phyloP scores from a whole-genome alignment of 495 filamentous ascomycete genomes.

The Xanthoparmelia taractica region DNA sequence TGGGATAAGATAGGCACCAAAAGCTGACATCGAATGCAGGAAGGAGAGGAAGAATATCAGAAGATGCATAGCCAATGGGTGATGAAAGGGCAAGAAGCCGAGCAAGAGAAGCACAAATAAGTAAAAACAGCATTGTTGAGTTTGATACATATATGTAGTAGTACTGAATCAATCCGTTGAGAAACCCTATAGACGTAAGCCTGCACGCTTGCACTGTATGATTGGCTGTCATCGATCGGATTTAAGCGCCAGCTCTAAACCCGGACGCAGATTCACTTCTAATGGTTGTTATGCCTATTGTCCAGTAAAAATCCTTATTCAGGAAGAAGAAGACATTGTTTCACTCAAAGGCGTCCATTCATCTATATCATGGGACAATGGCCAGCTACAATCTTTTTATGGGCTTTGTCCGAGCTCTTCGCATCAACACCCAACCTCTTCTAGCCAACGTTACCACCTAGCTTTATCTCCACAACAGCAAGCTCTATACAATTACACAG shows the following conservation, averaged over 20 bases:
- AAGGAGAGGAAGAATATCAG: conserved; percentile 29
- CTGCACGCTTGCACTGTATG: not conserved
- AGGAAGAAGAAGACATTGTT: not conserved
- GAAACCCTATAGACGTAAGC: not conserved
- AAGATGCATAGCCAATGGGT: conserved; percentile 29
- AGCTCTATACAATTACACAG: not conserved
- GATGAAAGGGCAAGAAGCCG: conserved; percentile 30
- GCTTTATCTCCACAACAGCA: not conserved
- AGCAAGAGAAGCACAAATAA: conserved; percentile 24
- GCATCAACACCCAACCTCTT: not conserved
- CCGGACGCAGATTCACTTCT: conserved; percentile 1
- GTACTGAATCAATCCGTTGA: not conserved
- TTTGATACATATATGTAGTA: not conserved
- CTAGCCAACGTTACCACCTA: not conserved
- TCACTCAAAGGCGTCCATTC: not conserved
- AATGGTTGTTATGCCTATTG: not conserved
- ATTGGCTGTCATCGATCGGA: conserved; percentile 5
- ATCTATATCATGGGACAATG: conserved; percentile 2
- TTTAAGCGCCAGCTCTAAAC: conserved; percentile 8
- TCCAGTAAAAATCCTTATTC: not conserved
- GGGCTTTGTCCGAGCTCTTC: not conserved
- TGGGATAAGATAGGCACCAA: not conserved
- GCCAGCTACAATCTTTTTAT: not conserved
- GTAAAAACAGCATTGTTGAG: too few relatives aligned
- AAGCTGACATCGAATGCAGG: conserved; percentile 9